phyloP scores from a whole-genome alignment of 345 rosid genomes.

The Rhodamnia argentea region DNA sequence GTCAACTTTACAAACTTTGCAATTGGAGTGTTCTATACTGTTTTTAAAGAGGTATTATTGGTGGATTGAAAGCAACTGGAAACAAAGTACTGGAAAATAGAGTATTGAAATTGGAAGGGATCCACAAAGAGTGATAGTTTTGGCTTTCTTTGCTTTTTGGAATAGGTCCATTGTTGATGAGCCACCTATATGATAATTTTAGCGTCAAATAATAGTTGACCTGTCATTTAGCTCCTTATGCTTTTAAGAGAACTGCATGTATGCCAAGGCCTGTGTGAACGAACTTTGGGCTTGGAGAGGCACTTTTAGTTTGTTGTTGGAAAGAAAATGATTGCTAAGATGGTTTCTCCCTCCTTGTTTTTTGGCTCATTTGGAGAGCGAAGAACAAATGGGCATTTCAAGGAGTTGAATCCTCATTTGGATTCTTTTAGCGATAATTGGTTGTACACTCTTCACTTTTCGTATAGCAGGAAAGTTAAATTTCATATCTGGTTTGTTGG shows the following conservation, averaged over 20 bases:
- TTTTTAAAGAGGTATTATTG: background rate
- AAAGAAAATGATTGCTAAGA: background rate
- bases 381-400: background rate
- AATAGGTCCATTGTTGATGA: background rate
- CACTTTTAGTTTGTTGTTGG: background rate
- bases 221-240: background rate
- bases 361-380: background rate
- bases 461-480: background rate
- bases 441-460: background rate
- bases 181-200: background rate
- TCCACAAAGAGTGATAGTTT: background rate
- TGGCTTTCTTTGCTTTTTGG: background rate
- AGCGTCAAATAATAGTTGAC: background rate
- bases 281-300: background rate
- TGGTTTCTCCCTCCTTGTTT: background rate
- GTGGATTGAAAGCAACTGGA: background rate
- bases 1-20: background rate
- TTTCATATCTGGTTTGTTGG: background rate
- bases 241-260: background rate
- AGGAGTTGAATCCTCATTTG: background rate
- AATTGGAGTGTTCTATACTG: background rate
- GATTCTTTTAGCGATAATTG: background rate
- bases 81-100: background rate
- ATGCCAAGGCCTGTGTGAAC: background rate
- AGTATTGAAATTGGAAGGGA: background rate